phyloP scores from a whole-genome alignment of 2,329 filamentous ascomycete species.

The Ilyonectria sp. region DNA sequence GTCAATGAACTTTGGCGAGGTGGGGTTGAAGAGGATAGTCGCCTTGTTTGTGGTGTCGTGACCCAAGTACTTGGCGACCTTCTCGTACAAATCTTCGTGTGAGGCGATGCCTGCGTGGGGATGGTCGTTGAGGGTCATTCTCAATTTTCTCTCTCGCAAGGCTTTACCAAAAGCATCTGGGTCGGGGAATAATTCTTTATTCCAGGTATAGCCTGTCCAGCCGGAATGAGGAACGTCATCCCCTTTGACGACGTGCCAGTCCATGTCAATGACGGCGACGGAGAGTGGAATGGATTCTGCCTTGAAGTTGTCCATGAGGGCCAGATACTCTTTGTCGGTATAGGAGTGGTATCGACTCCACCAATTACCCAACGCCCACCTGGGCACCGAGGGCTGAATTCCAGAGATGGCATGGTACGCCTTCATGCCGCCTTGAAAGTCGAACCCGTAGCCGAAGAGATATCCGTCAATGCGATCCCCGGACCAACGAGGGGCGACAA shows the following conservation, averaged over 20 bases:
- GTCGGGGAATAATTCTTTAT: conserved; percentile 65
- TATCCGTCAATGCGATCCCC: conserved; percentile 71
- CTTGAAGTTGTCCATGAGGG: conserved; percentile 70
- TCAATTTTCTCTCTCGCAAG: conserved; percentile 67
- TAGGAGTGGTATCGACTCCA: conserved; percentile 76
- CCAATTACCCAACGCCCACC: conserved; percentile 76
- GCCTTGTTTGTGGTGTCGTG: conserved; percentile 65
- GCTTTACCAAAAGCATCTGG: conserved; percentile 66
- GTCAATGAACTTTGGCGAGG: conserved; percentile 67
- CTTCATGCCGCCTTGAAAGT: conserved; percentile 68
- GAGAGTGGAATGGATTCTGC: conserved; percentile 67
- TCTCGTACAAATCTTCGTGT: conserved; percentile 70
- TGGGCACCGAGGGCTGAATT: conserved; percentile 67
- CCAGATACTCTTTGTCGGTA: conserved; percentile 67
- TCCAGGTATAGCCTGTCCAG: conserved; percentile 72
- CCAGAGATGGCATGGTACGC: conserved; percentile 71
- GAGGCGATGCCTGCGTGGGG: conserved; percentile 71
- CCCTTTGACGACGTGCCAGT: conserved; percentile 73
- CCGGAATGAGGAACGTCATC: conserved; percentile 61
- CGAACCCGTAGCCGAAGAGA: conserved; percentile 71
- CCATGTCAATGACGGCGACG: conserved; percentile 76
- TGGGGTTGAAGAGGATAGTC: conserved; percentile 71
- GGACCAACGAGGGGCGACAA: conserved; percentile 62
- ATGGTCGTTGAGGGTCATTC: conserved; percentile 73
- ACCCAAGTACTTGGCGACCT: conserved; percentile 66